Evolutionary conservation across 495 filamentous ascomycete species (phyloP), one percentile per base, ranked within the genome.

Genomic region (Lasiosphaeriaceae sp.): DNA sequence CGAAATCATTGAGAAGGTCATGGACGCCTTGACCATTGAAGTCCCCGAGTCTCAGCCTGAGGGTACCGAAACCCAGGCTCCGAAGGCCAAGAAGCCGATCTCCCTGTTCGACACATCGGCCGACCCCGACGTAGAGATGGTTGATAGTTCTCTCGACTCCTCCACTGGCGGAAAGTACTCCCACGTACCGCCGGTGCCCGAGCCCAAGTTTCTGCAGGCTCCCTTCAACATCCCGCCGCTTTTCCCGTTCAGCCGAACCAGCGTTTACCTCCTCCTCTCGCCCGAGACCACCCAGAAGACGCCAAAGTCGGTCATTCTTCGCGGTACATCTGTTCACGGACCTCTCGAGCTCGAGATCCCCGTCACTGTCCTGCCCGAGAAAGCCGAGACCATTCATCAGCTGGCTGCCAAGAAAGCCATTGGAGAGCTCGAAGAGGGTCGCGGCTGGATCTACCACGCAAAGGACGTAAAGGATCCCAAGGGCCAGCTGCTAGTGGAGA

Each of bases 351-450:
- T 88, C 22, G 76, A 80, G 50, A 84, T 90, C 21, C 84, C 86
- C 0, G 74, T 90, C n/a, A 68, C 77, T 11, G 58, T 71, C 8
- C 64, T 85, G 0, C 58, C 74, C 0, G 65, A 69, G 2, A 71
- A 70, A 41, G 77, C 75, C 2, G 71, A 84, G 53, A 88, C 81
- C 0, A 81, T 91, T 51, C 86, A 90, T 63, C 83, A 86, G 57
- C 79, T 90, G 2, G 86, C 86, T 1, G 85, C 86, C 0, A 80
- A 80, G 49, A 88, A 87, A 64, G 83, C 85, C 1, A 72, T 86
- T 17, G 67, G 78, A 22, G 88, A 90, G 52, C 77, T 91, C 0
- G 86, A 90, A 65, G 83, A 88, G 65, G 80, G 76, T 3, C 76
- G 83, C 24, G 84, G 87, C 17, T 90, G 88, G 84, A 70, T 90